Conservation (phyloP, 2,329 filamentous ascomycete genomes). For the Lasiodiplodia sp. region DNA sequence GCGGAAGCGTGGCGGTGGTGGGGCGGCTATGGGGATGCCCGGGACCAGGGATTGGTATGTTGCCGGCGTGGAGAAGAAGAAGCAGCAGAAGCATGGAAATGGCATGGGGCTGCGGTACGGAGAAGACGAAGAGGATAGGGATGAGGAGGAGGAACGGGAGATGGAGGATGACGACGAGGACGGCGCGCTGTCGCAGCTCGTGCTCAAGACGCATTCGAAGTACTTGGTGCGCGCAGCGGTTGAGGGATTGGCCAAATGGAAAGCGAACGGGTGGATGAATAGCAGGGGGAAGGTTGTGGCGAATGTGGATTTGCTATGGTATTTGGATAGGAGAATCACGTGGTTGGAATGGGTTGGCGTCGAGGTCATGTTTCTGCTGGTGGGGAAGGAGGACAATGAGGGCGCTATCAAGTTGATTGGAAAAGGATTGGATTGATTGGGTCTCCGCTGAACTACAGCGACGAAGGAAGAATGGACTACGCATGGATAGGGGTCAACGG, state of each 20-base stretch:
- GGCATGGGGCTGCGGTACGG: background rate
- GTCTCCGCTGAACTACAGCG: background rate
- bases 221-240: background rate
- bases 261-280: slow-evolving; percentile 19
- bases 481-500: background rate
- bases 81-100: background rate
- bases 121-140: background rate
- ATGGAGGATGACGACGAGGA: background rate
- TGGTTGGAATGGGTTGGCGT: slow-evolving; percentile 18
- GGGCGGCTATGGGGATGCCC: background rate
- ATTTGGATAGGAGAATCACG: slow-evolving; percentile 16
- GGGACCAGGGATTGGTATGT: background rate
- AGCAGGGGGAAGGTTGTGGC: slow-evolving; percentile 8
- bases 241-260: slow-evolving; percentile 2
- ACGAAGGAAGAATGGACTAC: background rate
- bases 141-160: background rate
- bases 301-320: slow-evolving; percentile 18
- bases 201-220: slow-evolving; percentile 17
- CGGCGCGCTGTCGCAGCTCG: slow-evolving; percentile 7
- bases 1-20: background rate
- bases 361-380: slow-evolving; percentile 13
- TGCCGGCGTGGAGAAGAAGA: background rate
- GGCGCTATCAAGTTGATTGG: slow-evolving; percentile 8
- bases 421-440: background rate
- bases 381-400: slow-evolving; percentile 16